These are phyloP conservation scores for Ophiostoma ulmi DNA, from an alignment of 2,329 filamentous ascomycete species.

Conservation along the genomic window DNA sequence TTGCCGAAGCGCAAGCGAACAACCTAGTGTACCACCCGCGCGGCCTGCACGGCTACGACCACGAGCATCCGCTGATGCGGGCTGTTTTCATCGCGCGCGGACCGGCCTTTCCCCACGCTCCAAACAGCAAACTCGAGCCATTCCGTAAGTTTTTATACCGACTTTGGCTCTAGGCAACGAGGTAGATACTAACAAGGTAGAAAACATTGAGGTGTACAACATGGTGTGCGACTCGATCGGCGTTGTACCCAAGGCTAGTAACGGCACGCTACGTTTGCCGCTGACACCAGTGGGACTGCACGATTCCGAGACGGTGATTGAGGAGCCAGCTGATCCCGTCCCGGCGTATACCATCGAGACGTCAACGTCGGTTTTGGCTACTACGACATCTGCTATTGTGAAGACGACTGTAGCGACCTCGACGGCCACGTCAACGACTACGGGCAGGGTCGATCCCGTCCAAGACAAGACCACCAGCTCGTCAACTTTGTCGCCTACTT, in stretches of 20 bases:
- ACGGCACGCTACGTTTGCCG: slow-evolving; percentile 75
- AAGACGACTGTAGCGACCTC: slow-evolving; percentile 26
- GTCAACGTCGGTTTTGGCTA: slow-evolving; percentile 7
- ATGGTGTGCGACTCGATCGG: slow-evolving; percentile 85
- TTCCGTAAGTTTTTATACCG: slow-evolving; percentile 49
- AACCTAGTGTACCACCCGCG: slow-evolving; percentile 68
- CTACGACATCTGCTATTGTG: slow-evolving; percentile 35
- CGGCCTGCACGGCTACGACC: slow-evolving; percentile 91
- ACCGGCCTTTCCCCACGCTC: slow-evolving; percentile 81
- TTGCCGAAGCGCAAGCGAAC: slow-evolving; percentile 59
- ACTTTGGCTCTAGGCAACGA: not conserved
- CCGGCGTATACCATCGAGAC: slow-evolving; percentile 29
- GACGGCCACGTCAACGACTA: not conserved
- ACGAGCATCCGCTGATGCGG: slow-evolving; percentile 90
- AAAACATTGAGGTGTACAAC: slow-evolving; percentile 94
- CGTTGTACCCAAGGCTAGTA: slow-evolving; percentile 69
- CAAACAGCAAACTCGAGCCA: slow-evolving; percentile 69
- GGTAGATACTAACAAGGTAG: slow-evolving; percentile 39
- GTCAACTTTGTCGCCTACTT: slow-evolving; percentile 19
- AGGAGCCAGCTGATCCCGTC: slow-evolving; percentile 52
- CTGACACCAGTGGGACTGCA: slow-evolving; percentile 61
- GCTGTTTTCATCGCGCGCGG: slow-evolving; percentile 91
- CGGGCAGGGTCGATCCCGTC: not conserved
- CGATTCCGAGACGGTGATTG: slow-evolving; percentile 43
- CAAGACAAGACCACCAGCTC: slow-evolving; percentile 21